Percentiles rank a stretch among this genome's conserved stretches.
These are phyloP conservation scores for Punctularia strigosozonata DNA, from an alignment of 768 basidiomycete genomes.

Conservation along the genomic window DNA sequence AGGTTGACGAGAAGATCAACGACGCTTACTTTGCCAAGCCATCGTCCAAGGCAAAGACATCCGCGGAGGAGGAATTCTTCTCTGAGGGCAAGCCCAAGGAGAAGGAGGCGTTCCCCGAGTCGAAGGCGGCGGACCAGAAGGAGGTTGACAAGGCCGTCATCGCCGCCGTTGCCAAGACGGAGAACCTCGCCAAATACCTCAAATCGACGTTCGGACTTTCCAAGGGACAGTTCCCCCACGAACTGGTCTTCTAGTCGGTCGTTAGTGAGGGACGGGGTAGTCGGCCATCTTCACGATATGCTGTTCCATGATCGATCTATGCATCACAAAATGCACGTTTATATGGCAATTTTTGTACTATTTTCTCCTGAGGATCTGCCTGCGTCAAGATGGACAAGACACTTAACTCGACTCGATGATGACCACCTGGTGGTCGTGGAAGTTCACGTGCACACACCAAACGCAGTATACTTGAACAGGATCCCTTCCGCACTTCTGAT, in stretches of 20 bases:
- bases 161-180: conserved; percentile 80
- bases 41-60: conserved; percentile 50
- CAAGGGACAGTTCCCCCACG: conserved; percentile 95
- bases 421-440: too few relatives aligned
- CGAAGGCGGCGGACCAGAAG: conserved; percentile 89
- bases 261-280: too few relatives aligned
- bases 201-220: conserved; percentile 87
- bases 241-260: conserved; percentile 70
- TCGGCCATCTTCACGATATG: too few relatives aligned
- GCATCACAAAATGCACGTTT: too few relatives aligned
- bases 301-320: too few relatives aligned
- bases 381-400: too few relatives aligned
- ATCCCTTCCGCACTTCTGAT: too few relatives aligned
- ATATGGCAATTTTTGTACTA: too few relatives aligned
- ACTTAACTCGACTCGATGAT: too few relatives aligned
- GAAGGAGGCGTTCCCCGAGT: conserved; percentile 77
- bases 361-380: too few relatives aligned
- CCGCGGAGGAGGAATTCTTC: conserved; percentile 97
- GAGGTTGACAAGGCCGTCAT: conserved; percentile 69
- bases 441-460: too few relatives aligned
- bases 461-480: too few relatives aligned
- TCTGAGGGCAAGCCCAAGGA: conserved; percentile 84
- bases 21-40: conserved; percentile 91
- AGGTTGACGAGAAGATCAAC: conserved; percentile 86
- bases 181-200: conserved; percentile 87